Conservation (phyloP, 768 basidiomycete species). For the Amanita subjunquillea region DNA sequence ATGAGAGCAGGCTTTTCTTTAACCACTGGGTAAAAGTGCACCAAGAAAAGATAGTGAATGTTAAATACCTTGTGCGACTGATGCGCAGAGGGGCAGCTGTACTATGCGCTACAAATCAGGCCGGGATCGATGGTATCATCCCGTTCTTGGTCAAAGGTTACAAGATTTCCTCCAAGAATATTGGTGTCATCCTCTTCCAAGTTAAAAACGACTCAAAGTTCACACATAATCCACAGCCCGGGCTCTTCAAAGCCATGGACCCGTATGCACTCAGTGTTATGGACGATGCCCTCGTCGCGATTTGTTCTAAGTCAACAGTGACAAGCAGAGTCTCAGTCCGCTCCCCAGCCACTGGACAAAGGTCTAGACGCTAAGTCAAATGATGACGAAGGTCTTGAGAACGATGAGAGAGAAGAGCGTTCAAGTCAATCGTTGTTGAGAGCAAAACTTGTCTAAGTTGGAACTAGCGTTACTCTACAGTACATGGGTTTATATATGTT, state of each 20-base stretch:
- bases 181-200: background rate
- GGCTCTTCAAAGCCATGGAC: background rate
- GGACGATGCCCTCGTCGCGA: too few relatives aligned
- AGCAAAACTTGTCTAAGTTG: too few relatives aligned
- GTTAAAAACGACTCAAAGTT: constrained; percentile 7
- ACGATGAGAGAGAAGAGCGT: too few relatives aligned
- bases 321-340: too few relatives aligned
- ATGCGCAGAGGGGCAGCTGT: background rate
- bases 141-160: constrained; percentile 1
- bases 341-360: too few relatives aligned
- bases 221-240: background rate
- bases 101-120: background rate
- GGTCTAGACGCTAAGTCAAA: too few relatives aligned
- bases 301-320: too few relatives aligned
- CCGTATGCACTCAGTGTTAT: constrained; percentile 1
- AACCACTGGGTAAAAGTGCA: constrained; percentile 22
- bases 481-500: too few relatives aligned
- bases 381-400: too few relatives aligned
- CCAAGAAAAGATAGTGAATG: constrained; percentile 12
- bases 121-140: background rate
- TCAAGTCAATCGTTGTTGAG: too few relatives aligned
- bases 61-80: constrained; percentile 8
- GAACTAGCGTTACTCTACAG: too few relatives aligned
- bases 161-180: background rate
- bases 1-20: constrained; percentile 15